These are phyloP conservation scores for Phialophora macrospora DNA, from an alignment of 2,329 filamentous ascomycete species.

Conservation along the genomic window DNA sequence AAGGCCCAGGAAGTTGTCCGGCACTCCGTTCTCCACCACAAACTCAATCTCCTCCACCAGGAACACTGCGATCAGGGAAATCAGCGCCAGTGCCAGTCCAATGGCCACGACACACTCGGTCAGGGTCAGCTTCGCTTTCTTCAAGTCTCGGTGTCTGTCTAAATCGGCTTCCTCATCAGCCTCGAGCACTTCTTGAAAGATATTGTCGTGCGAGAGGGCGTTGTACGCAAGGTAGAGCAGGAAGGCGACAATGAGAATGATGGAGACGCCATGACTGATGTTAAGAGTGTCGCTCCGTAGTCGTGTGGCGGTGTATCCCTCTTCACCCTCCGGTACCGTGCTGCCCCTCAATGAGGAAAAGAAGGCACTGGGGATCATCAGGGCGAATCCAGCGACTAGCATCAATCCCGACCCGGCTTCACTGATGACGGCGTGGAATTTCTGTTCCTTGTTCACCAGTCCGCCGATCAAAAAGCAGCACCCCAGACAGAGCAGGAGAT, in stretches of 20 bases:
- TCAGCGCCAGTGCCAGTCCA: constrained; percentile 66
- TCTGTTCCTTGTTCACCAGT: constrained; percentile 67
- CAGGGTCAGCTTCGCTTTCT: constrained; percentile 72
- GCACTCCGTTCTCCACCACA: constrained; percentile 60
- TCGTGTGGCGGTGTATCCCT: constrained; percentile 44
- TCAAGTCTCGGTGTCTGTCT: constrained; percentile 65
- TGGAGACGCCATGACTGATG: constrained; percentile 72
- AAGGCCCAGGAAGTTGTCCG: constrained; percentile 68
- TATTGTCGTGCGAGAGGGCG: constrained; percentile 74
- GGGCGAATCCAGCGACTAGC: constrained; percentile 71
- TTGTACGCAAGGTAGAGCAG: constrained; percentile 72
- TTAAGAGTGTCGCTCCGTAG: constrained; percentile 62
- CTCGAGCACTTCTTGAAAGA: constrained; percentile 76
- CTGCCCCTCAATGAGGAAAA: constrained; percentile 59
- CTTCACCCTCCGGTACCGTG: constrained; percentile 42
- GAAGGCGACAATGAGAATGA: constrained; percentile 74
- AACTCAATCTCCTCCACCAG: constrained; percentile 73
- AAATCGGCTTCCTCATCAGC: constrained; percentile 70
- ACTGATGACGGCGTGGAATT: constrained; percentile 74
- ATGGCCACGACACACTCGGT: constrained; percentile 73
- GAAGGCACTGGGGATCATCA: constrained; percentile 54
- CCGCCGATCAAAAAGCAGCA: constrained; percentile 80
- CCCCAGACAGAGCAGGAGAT: constrained; percentile 78
- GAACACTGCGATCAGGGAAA: constrained; percentile 74
- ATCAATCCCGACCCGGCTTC: constrained; percentile 79